Evolutionary conservation across 202 grass and related monocot species (phyloP), one percentile per base, ranked within the genome.

Genomic region (Hordeum pubiflorum): DNA sequence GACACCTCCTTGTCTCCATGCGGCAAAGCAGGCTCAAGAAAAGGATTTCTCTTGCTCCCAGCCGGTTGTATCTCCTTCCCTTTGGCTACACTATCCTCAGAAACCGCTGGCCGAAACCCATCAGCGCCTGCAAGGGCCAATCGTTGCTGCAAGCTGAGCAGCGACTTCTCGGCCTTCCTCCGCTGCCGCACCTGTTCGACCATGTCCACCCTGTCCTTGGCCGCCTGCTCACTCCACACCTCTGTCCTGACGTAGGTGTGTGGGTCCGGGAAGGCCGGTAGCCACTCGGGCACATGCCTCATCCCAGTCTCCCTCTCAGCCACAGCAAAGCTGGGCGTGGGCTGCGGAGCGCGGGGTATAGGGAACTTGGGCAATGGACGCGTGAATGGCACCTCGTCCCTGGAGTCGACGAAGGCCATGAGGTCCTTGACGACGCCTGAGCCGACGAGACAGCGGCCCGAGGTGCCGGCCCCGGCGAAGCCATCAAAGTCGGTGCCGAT

Each of bases 281-380:
- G 88, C 90, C 96, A 99, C 11, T 81, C 81, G 0, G 92, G 96
- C 58, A 99, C 82, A 33, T 99, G 92, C 72, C 67, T 74, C 87
- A 86, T 82, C 58, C 74, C 76, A 14, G 76, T 31, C 23, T 87
- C 87, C 61, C 58, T 80, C 58, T 63, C 89, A 5, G 69, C 62
- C 13, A 44, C 50, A 4, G 79, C 61, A 3, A 77, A 88, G 87
- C 80, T 92, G 3, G 78, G 11, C 0, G 70, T 1, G 0, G 58
- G 41, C 36, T 87, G 90, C 33, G 11, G 31, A 14, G 40, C 54
- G 0, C 83, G 81, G 3, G 65, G 80, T 83, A 95, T 52, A 0
- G 96, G 92, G 80, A 93, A 99, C 50, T 62, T 61, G 9, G 91
- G 80, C 80, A 96, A 33, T 0, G 85, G 76, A 14, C 87, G 79